These are phyloP conservation scores for Xylaria arbuscula DNA, from an alignment of 2,329 filamentous ascomycete species.

Conservation along the genomic window DNA sequence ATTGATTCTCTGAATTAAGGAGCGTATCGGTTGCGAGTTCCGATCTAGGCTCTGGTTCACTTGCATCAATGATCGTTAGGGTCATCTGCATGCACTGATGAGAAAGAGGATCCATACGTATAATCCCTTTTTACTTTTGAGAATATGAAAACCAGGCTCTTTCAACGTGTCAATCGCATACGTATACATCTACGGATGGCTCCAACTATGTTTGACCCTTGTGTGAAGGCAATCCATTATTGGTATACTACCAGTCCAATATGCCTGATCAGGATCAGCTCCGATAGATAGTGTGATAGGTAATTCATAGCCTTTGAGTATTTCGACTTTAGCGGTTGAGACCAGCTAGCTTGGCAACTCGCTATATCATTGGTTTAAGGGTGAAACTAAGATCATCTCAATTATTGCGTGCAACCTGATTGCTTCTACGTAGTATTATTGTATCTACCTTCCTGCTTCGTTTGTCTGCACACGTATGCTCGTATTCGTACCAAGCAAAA, in stretches of 20 bases:
- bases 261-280: background rate
- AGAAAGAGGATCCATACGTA: too few relatives aligned
- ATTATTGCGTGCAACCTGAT: background rate
- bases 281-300: background rate
- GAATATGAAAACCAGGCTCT: too few relatives aligned
- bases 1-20: background rate
- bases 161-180: too few relatives aligned
- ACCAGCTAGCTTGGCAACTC: background rate
- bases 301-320: background rate
- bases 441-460: background rate
- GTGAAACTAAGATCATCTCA: background rate
- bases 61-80: too few relatives aligned
- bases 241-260: too few relatives aligned
- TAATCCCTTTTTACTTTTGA: too few relatives aligned
- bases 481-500: constrained; percentile 24
- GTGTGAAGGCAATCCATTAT: too few relatives aligned
- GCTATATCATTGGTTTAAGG: background rate
- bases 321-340: background rate
- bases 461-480: background rate
- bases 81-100: too few relatives aligned
- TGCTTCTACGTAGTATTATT: background rate
- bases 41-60: background rate
- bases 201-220: too few relatives aligned
- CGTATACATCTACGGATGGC: too few relatives aligned
- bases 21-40: background rate